Evolutionary conservation across 495 filamentous ascomycete genomes (phyloP).

Genomic region (Neurospora hispaniola): DNA sequence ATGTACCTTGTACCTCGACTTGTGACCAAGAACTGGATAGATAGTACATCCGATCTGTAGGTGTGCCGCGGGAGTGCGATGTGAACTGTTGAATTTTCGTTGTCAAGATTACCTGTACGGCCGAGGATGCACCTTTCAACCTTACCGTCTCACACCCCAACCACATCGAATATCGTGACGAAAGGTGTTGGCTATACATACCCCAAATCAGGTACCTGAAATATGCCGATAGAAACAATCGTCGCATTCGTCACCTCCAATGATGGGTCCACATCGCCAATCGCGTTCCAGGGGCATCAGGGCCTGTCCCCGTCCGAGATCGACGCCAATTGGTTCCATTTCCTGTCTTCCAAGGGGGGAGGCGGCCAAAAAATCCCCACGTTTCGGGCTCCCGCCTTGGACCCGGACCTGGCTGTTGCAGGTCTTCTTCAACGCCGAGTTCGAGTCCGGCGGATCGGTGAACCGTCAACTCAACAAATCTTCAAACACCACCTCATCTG

Average conservation of each 20-base stretch:
- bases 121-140: not conserved
- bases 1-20: not conserved
- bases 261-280: not conserved
- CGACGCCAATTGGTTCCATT: not conserved
- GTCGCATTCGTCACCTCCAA: not conserved
- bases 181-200: not conserved
- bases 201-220: not conserved
- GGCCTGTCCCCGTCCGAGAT: not conserved
- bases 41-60: not conserved
- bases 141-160: not conserved
- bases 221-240: no score
- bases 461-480: not conserved
- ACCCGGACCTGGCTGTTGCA: not conserved
- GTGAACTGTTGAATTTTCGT: not conserved
- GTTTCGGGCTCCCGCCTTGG: not conserved
- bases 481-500: not conserved
- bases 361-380: not conserved
- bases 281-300: not conserved
- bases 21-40: not conserved
- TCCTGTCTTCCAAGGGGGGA: not conserved
- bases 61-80: not conserved
- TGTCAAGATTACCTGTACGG: not conserved
- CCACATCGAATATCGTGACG: not conserved
- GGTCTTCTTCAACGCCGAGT: not conserved
- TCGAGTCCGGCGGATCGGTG: not conserved